These are phyloP conservation scores for Pleurotus citrinopileatus DNA, from an alignment of 768 basidiomycete genomes.

Conservation along the genomic window DNA sequence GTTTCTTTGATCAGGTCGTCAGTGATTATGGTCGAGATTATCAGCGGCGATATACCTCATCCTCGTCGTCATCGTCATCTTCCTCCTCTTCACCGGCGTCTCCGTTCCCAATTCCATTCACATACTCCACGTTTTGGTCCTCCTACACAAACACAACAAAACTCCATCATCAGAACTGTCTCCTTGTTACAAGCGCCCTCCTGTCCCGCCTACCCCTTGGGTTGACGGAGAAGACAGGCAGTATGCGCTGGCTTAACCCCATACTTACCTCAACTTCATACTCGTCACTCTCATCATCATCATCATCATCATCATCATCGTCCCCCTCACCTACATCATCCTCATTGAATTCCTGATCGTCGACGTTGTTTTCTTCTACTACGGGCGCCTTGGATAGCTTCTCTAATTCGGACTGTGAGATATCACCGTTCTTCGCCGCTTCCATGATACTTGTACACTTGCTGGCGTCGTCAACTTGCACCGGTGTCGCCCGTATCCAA, in stretches of 20 bases:
- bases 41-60: slow-evolving; percentile 7
- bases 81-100: slow-evolving; percentile 23
- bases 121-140: slow-evolving; percentile 1
- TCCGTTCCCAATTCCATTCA: slow-evolving; percentile 25
- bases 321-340: slow-evolving; percentile 9
- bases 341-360: too few species aligned
- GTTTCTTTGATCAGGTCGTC: not conserved
- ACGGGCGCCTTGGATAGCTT: not conserved
- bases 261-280: slow-evolving; percentile 16
- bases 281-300: slow-evolving; percentile 15
- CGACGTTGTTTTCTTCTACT: slow-evolving; percentile 11
- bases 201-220: not conserved
- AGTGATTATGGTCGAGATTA: not conserved
- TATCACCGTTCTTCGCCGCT: not conserved
- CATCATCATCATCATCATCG: slow-evolving; percentile 12
- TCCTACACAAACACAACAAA: slow-evolving; percentile 4
- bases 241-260: not conserved
- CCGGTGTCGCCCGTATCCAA: too few species aligned
- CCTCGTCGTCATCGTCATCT: slow-evolving; percentile 26
- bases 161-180: not conserved
- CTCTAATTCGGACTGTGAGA: not conserved
- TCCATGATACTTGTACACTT: not conserved
- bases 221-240: too few species aligned
- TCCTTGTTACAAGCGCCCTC: slow-evolving; percentile 6
- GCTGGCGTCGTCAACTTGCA: too few species aligned